These are phyloP conservation scores for Daldinia vernicosa DNA, from an alignment of 495 filamentous ascomycete species.

Conservation along the genomic window DNA sequence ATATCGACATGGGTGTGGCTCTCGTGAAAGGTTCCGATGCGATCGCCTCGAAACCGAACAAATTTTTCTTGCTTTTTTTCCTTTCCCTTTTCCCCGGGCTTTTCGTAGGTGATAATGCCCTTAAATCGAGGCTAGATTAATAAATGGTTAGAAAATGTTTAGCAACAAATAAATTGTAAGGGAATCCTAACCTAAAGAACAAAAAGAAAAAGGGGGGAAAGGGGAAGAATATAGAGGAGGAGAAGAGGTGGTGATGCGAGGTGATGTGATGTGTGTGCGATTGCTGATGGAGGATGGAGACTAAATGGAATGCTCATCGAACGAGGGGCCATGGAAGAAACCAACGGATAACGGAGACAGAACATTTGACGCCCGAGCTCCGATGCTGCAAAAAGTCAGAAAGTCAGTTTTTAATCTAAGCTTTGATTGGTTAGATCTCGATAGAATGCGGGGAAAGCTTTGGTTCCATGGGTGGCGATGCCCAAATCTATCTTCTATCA, in stretches of 20 bases:
- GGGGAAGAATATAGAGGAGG: slow-evolving; percentile 1
- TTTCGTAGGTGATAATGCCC: slow-evolving; percentile 3
- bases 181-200: slow-evolving; percentile 1
- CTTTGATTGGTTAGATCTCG: slow-evolving; percentile 22
- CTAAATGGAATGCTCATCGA: slow-evolving; percentile 5
- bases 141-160: slow-evolving; percentile 22
- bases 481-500: slow-evolving; percentile 13
- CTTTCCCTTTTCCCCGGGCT: not conserved
- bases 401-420: slow-evolving; percentile 27
- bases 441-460: slow-evolving; percentile 38
- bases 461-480: slow-evolving; percentile 21
- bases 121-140: slow-evolving; percentile 16
- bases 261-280: slow-evolving; percentile 29
- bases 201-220: slow-evolving; percentile 1
- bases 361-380: slow-evolving; percentile 38
- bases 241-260: slow-evolving; percentile 28
- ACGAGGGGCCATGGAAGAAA: not conserved
- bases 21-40: slow-evolving; percentile 16
- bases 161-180: not conserved
- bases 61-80: slow-evolving; percentile 1
- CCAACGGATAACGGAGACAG: not conserved
- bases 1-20: slow-evolving; percentile 35
- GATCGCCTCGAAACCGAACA: slow-evolving; percentile 22
- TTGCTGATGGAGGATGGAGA: slow-evolving; percentile 4
- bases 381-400: slow-evolving; percentile 17